Evolutionary conservation across 2,329 filamentous ascomycete genomes (phyloP).

Genomic region (Xylariaceae sp.): DNA sequence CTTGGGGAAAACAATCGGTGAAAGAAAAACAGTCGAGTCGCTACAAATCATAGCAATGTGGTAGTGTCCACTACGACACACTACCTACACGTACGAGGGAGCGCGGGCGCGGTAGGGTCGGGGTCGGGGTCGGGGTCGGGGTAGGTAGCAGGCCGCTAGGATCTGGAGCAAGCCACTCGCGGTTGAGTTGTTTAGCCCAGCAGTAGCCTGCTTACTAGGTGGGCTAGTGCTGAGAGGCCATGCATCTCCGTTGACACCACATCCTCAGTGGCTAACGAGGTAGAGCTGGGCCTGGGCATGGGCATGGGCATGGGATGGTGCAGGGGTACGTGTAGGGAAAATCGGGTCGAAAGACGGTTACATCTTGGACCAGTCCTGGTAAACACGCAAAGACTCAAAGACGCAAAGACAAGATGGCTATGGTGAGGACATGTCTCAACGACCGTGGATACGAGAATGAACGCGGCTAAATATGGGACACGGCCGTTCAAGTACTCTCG

Average conservation of each 20-base stretch:
- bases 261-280: constrained; percentile 8
- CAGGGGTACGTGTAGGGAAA: neutral
- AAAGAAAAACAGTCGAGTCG: neutral
- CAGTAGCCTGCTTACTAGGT: neutral
- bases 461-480: constrained; percentile 7
- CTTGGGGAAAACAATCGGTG: neutral
- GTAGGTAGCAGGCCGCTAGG: constrained; percentile 2
- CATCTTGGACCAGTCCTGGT: neutral
- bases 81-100: neutral
- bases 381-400: neutral
- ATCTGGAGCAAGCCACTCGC: constrained; percentile 1
- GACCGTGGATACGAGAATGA: constrained; percentile 8
- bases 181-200: constrained; percentile 7
- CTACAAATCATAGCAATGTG: constrained; percentile 1
- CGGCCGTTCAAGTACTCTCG: neutral
- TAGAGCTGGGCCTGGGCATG: neutral
- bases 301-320: neutral
- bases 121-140: constrained; percentile 2
- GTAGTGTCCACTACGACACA: neutral
- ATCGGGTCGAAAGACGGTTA: neutral
- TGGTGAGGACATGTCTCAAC: constrained; percentile 1
- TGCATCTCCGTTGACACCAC: constrained; percentile 17
- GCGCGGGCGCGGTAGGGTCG: constrained; percentile 1
- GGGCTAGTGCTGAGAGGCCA: constrained; percentile 5
- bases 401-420: neutral